Base-by-base conservation (phyloP, 2,329 filamentous ascomycete genomes). In the Massarina eburnea region DNA sequence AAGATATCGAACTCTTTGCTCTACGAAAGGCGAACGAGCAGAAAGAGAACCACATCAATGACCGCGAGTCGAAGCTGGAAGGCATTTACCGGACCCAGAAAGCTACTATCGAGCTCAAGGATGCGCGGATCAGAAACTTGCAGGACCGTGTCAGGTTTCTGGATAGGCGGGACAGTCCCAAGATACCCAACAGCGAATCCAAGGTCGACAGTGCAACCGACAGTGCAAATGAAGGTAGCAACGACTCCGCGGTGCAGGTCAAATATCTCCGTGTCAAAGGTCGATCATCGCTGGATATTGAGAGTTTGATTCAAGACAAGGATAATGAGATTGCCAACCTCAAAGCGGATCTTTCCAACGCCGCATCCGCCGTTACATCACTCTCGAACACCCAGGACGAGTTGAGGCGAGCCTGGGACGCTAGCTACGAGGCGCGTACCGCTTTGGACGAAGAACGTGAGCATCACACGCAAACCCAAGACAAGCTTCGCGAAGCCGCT, bases 1-100 rank as follows among this genome's bases (percentile, higher is more conserved):
- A 68, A 38, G 66, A 69, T 38, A 69, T 69, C 36, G 66, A 69
- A 39, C 49, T 69, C 14, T 69, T 69, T 50, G 66, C 66, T 5
- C 54, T 68, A 8, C 61, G 66, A 2, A 69, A 69, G 45, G 59
- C 55, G 15, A 67, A 62, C 45, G 64, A 68, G 33, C 64, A 66
- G 37, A 68, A 67, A 41, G 66, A 69, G 41, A 62, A 51, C 44
- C 49, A 54, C 35, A 61, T 68, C 40, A 59, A 57, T 21, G 64
- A 68, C 3, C 59, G 52, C 34, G 62, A 69, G 35, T 42, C 45
- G 9, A 61, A 60, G 19, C 39, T 64, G 1, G 58, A 61, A n/a
- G 58, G 63, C 10, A 54, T 61, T 22, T 41, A 44, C 15, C 51
- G 59, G 12, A 58, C 63, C 32, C 59, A 67, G 42, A 62, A 54